Conservation (phyloP, 2,329 filamentous ascomycete genomes). For the Ophiostoma montium region DNA sequence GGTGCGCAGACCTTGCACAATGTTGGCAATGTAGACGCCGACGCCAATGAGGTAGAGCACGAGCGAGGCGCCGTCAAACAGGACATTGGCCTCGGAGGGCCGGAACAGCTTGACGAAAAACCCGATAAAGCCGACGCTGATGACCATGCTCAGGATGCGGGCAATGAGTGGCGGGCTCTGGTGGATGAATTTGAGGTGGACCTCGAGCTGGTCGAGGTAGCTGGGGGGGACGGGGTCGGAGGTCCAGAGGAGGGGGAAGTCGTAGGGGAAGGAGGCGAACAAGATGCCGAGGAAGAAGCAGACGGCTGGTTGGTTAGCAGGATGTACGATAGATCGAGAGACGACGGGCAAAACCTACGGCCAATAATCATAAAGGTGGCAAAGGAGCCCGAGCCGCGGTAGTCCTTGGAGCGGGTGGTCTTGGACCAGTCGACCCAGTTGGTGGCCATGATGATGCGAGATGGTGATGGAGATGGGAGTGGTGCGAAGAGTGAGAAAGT, state of each 20-base stretch:
- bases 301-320: constrained; percentile 42
- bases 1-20: constrained; percentile 83
- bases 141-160: constrained; percentile 87
- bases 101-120: constrained; percentile 93
- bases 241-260: constrained; percentile 78
- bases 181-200: constrained; percentile 82
- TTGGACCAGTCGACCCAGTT: constrained; percentile 39
- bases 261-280: constrained; percentile 93
- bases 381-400: constrained; percentile 56
- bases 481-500: not conserved
- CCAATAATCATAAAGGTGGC: constrained; percentile 95
- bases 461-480: not conserved
- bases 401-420: constrained; percentile 41
- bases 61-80: constrained; percentile 77
- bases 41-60: constrained; percentile 76
- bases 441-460: constrained; percentile 11
- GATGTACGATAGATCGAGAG: constrained; percentile 5
- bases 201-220: constrained; percentile 77
- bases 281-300: constrained; percentile 98
- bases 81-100: constrained; percentile 83
- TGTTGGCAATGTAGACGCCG: constrained; percentile 89
- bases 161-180: constrained; percentile 81
- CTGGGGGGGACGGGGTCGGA: constrained; percentile 45
- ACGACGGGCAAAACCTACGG: constrained; percentile 44
- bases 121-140: constrained; percentile 72